These are phyloP conservation scores for Colletotrichum karsti DNA, from an alignment of 2,329 filamentous ascomycete genomes.

Conservation along the genomic window DNA sequence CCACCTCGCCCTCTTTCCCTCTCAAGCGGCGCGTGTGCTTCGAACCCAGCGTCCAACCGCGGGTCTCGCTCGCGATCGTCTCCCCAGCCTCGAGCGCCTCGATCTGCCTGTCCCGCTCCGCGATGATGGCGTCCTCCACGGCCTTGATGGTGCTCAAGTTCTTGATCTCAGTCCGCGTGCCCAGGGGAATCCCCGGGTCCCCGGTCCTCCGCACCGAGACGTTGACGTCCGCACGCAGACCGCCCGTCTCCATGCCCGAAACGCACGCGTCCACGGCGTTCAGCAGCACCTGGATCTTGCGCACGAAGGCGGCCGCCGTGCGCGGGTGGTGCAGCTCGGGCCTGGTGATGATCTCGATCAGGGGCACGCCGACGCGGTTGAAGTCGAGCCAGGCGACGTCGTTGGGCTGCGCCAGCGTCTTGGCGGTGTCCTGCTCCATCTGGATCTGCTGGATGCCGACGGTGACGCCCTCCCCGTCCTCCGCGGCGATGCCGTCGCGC, in stretches of 20 bases:
- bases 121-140: conserved; percentile 92
- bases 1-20: conserved; percentile 95
- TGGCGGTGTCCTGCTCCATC: conserved; percentile 97
- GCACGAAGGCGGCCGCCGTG: conserved; percentile 87
- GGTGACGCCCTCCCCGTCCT: conserved; percentile 74
- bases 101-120: conserved; percentile 91
- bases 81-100: conserved; percentile 79
- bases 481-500: conserved; percentile 81
- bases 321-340: conserved; percentile 88
- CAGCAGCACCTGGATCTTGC: conserved; percentile 86
- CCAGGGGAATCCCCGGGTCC: conserved; percentile 60
- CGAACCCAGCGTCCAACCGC: conserved; percentile 89
- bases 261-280: conserved; percentile 85
- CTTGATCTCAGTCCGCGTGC: conserved; percentile 95
- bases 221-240: conserved; percentile 92
- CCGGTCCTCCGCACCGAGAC: conserved; percentile 79
- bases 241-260: conserved; percentile 92
- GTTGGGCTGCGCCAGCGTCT: conserved; percentile 82
- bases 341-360: conserved; percentile 94
- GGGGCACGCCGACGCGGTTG: conserved; percentile 88
- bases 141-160: conserved; percentile 95
- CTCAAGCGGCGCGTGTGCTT: conserved; percentile 83
- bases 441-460: conserved; percentile 94
- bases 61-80: conserved; percentile 82
- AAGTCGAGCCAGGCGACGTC: conserved; percentile 86